Percentiles rank a stretch among this genome's conserved stretches.
Evolutionary conservation across 768 basidiomycete genomes (phyloP).

Genomic region (Lactarius sanguifluus): DNA sequence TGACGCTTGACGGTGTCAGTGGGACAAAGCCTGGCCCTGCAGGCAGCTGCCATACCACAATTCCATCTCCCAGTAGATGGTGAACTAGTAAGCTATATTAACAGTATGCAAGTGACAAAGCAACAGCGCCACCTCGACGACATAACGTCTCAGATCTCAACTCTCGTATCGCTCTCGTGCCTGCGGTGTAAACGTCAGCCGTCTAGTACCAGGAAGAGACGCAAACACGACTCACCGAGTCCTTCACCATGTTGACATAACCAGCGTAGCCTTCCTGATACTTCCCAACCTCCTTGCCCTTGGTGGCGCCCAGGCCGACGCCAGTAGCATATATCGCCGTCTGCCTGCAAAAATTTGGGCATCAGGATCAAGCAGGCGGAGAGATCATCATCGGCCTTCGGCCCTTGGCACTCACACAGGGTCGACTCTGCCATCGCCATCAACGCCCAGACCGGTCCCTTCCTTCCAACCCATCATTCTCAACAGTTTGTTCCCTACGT

Average conservation of each 20-base stretch:
- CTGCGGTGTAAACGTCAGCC: constrained; percentile 15
- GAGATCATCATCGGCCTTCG: no score
- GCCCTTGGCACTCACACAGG: constrained; percentile 69
- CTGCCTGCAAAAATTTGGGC: constrained; percentile 47
- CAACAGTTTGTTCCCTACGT: constrained; percentile 88
- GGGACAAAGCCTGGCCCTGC: background rate
- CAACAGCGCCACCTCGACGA: background rate
- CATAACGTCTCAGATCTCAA: background rate
- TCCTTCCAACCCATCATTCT: constrained; percentile 99
- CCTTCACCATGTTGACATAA: constrained; percentile 72
- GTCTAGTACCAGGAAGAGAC: constrained; percentile 1
- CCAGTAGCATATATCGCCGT: constrained; percentile 87
- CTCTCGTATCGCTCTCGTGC: constrained; percentile 33
- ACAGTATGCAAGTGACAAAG: constrained; percentile 9
- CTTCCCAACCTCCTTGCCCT: constrained; percentile 79
- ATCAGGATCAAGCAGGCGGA: constrained; percentile 5
- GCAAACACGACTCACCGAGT: constrained; percentile 49
- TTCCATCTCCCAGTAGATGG: background rate
- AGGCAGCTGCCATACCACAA: background rate
- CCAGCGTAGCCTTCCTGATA: constrained; percentile 65
- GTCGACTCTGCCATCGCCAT: constrained; percentile 82
- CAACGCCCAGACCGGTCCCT: constrained; percentile 81
- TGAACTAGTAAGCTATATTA: constrained; percentile 22
- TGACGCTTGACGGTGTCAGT: background rate
- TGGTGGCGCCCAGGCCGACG: constrained; percentile 89